Evolutionary conservation across 306 rosid genomes (phyloP).

Genomic region (Crataegus laevigata): DNA sequence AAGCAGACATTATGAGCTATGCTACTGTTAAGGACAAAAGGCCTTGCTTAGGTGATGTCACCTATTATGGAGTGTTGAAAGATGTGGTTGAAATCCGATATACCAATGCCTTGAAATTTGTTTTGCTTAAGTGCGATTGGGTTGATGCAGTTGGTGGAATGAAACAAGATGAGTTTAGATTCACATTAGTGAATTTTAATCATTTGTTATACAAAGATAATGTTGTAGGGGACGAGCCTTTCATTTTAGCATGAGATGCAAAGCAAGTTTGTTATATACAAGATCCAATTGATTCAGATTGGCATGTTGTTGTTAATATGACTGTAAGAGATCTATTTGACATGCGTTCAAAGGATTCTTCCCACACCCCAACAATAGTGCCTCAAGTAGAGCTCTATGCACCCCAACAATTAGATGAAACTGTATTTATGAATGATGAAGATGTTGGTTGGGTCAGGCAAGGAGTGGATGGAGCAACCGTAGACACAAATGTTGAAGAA

Average conservation of each 20-base stretch:
- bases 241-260: not conserved
- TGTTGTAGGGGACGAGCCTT: not conserved
- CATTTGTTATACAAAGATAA: not conserved
- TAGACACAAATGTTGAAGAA: no score
- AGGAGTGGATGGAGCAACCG: no score
- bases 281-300: not conserved
- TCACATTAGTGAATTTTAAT: not conserved
- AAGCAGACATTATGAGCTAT: not conserved
- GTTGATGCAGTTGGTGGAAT: no score
- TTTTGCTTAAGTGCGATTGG: no score
- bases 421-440: not conserved
- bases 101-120: no score
- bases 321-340: not conserved
- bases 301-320: not conserved
- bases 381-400: not conserved
- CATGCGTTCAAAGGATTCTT: not conserved
- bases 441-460: not conserved
- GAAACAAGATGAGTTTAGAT: no score
- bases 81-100: not conserved
- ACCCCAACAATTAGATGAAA: not conserved
- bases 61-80: not conserved
- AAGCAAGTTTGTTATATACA: not conserved
- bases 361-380: not conserved
- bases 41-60: not conserved
- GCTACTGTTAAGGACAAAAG: not conserved